phyloP scores from a whole-genome alignment of 2,329 filamentous ascomycete genomes.

The Geoglossum cookeanum region DNA sequence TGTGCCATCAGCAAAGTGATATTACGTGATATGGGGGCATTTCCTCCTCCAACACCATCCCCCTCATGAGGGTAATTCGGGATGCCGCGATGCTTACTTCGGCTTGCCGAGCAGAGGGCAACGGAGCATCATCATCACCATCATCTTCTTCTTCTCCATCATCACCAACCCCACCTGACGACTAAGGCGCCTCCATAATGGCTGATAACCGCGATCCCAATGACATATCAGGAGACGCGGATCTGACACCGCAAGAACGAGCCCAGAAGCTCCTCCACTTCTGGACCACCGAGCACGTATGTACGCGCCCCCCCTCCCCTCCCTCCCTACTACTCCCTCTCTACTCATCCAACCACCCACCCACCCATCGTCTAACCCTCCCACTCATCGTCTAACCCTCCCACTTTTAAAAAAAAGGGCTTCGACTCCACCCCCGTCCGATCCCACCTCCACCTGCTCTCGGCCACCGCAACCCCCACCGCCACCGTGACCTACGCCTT shows the following conservation, averaged over 20 bases:
- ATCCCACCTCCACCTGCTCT: not conserved
- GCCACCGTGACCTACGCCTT: constrained; percentile 25
- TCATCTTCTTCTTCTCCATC: too few relatives aligned
- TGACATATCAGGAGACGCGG: not conserved
- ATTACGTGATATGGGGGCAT: too few relatives aligned
- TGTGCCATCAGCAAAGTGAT: too few relatives aligned
- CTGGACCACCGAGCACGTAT: not conserved
- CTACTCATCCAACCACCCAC: not conserved
- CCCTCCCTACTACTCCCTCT: too few relatives aligned
- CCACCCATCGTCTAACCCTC: not conserved
- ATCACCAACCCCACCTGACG: not conserved
- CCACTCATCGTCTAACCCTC: not conserved
- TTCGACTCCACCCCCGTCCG: not conserved
- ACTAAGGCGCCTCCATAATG: not conserved
- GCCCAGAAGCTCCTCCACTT: not conserved
- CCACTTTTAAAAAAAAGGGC: not conserved
- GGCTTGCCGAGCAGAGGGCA: too few relatives aligned
- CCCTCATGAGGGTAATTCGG: too few relatives aligned
- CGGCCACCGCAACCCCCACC: not conserved
- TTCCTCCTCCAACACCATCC: too few relatives aligned
- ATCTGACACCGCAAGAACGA: not conserved
- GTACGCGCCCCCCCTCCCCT: not conserved
- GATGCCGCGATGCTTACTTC: not conserved
- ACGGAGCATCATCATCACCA: too few relatives aligned
- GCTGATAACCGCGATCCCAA: not conserved